These are phyloP conservation scores for Cucurbita maxima DNA, from an alignment of 306 rosid genomes.

Conservation along the genomic window DNA sequence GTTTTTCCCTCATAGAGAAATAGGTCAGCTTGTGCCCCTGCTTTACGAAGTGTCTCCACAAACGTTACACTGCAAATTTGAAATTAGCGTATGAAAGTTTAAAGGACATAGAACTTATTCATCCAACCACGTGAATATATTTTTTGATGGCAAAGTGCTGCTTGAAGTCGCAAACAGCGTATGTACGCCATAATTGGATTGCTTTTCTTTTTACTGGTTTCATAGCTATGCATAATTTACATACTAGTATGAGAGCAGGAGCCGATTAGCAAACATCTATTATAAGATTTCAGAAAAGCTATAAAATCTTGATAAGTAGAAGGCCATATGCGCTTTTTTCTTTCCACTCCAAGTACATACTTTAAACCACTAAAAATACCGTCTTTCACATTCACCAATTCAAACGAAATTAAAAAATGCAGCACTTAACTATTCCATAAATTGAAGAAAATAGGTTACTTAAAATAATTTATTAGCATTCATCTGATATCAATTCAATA, in stretches of 20 bases:
- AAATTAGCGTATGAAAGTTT: slow-evolving; percentile 3
- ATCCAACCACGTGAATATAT: background rate
- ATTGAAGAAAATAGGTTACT: background rate
- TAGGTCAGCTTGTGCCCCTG: slow-evolving; percentile 54
- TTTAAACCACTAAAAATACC: background rate
- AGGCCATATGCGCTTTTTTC: background rate
- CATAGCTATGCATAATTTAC: background rate
- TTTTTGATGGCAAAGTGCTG: background rate
- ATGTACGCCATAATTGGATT: background rate
- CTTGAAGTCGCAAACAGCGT: background rate
- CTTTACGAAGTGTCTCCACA: slow-evolving; percentile 39
- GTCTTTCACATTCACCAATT: background rate
- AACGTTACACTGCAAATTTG: slow-evolving; percentile 49
- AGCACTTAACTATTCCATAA: background rate
- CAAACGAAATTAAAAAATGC: background rate
- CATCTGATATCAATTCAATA: background rate
- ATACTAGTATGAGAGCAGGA: background rate
- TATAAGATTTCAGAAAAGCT: background rate
- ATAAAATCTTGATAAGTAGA: background rate
- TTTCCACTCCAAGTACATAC: background rate
- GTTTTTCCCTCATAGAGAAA: slow-evolving; percentile 68
- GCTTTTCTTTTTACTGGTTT: background rate
- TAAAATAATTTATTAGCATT: background rate
- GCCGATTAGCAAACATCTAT: background rate
- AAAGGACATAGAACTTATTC: background rate